phyloP scores from a whole-genome alignment of 176 grass and related monocot genomes.

The Juncus effusus region DNA sequence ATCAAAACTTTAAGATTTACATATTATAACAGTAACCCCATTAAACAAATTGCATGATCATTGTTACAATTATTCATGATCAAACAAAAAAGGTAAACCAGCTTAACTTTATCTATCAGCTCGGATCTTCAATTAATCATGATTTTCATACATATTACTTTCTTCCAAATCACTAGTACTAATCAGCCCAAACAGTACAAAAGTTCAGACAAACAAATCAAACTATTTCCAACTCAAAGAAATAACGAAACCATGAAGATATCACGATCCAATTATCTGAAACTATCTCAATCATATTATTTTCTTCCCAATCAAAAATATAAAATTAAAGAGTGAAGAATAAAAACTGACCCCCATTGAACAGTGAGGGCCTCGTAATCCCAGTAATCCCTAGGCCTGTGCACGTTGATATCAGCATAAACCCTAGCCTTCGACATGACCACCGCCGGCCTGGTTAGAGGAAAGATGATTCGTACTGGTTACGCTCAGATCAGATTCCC shows the following conservation, averaged over 20 bases:
- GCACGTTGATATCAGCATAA: conserved; percentile 55
- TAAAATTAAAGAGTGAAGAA: neutral
- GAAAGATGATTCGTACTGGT: too few relatives aligned
- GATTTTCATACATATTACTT: too few relatives aligned
- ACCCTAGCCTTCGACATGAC: conserved; percentile 55
- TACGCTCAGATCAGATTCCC: too few relatives aligned
- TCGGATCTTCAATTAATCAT: too few relatives aligned
- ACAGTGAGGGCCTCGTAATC: conserved; percentile 61
- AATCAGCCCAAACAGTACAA: too few relatives aligned
- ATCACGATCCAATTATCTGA: neutral
- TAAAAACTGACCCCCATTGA: conserved; percentile 47
- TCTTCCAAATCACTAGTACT: too few relatives aligned
- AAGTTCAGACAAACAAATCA: too few relatives aligned
- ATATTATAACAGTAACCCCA: too few relatives aligned
- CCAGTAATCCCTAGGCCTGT: conserved; percentile 58
- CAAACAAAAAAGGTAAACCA: neutral
- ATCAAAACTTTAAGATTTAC: too few relatives aligned
- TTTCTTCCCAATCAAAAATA: too few relatives aligned
- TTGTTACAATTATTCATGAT: neutral
- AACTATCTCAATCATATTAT: neutral
- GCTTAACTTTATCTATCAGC: too few relatives aligned
- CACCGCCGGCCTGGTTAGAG: neutral
- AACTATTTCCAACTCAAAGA: too few relatives aligned
- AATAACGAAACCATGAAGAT: neutral
- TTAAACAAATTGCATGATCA: neutral